Evolutionary conservation across 805 yeast genomes (phyloP), one percentile per base, ranked within the genome.

Genomic region (Wickerhamomyces chaumierensis): DNA sequence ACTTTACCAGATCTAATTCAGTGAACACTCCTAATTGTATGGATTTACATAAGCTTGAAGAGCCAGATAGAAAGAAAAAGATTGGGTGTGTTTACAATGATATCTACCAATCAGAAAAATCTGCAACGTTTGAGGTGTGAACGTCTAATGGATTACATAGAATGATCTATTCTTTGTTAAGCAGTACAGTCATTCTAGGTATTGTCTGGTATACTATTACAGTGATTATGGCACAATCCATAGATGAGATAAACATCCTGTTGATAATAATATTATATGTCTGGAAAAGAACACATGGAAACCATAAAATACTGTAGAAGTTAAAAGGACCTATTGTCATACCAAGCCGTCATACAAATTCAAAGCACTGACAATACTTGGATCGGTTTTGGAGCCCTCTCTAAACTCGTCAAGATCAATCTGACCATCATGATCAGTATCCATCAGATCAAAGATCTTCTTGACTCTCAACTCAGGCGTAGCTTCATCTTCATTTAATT

Each of bases 381-480:
- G 83, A 52, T 85, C 95, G 33, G 78, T 65, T 56, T 81, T 84
- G 39, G 83, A 75, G 19, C 90, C 83, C 51, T 77, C 81, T 50
- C 78, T 73, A 61, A 92, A 88, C 57, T 92, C 98, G 18, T 81
- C 86, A 46, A 81, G 59, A n/a, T 80, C 75, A 37, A 92, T 76
- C 43, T 70, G 77, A 3, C 76, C 79, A 47, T 81, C 76, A 36
- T 68, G 62, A 52, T 81, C 75, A 54, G 85, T 81, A 46, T 79
- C 84, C 73, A 86, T 69, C 37, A 75, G 60, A 31, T 60, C 67
- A 62, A 94, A 90, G 33, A 90, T 78, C 65, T 87, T 90, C 38
- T 75, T 71, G 2, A 85, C 86, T 44, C 97, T 70, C 46, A 78
- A 65, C 52, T 88, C 96, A 0, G 98, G 97, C 0, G 97, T 87